Evolutionary conservation across 1,284 basidiomycete genomes (phyloP).

Genomic region (Mrakiaceae sp.): DNA sequence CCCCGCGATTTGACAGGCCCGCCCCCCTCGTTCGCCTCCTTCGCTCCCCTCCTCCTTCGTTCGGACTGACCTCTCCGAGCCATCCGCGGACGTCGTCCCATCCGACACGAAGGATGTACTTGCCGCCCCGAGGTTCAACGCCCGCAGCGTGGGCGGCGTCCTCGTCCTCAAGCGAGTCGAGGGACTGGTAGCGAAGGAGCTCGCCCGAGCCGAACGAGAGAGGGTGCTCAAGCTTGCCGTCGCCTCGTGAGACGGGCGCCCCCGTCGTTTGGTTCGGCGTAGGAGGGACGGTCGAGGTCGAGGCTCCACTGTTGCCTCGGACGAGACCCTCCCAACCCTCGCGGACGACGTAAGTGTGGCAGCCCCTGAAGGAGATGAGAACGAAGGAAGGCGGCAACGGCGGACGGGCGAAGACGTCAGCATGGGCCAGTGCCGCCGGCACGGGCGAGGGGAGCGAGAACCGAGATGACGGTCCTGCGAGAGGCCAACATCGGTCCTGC

Average conservation of each 20-base stretch:
- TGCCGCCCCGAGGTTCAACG: conserved; percentile 42
- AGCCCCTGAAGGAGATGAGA: conserved; percentile 49
- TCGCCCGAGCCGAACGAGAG: conserved; percentile 84
- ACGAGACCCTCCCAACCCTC: conserved; percentile 95
- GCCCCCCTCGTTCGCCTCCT: not conserved
- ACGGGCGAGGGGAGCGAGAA: not conserved
- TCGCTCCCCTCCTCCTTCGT: too few relatives aligned
- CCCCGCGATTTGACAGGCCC: not conserved
- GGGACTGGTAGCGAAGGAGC: conserved; percentile 79
- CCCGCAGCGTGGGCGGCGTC: not conserved
- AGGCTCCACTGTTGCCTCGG: conserved; percentile 39
- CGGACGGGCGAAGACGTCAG: not conserved
- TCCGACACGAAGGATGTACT: conserved; percentile 90
- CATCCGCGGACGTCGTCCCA: conserved; percentile 98
- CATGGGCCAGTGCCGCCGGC: too few relatives aligned
- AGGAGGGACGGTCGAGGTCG: conserved; percentile 24
- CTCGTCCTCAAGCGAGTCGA: conserved; percentile 42
- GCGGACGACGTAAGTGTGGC: conserved; percentile 83
- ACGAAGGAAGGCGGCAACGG: not conserved
- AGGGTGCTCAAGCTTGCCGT: conserved; percentile 22
- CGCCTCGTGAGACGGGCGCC: conserved; percentile 2
- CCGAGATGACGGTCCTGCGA: not conserved
- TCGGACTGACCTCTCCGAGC: conserved; percentile 61
- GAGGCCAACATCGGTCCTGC: not conserved
- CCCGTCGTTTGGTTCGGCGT: conserved; percentile 20